A percentile compares a stretch with the other conserved stretches of the same genome.
These are phyloP conservation scores for Candida loeiensis DNA, from an alignment of 805 yeast species.

Conservation along the genomic window DNA sequence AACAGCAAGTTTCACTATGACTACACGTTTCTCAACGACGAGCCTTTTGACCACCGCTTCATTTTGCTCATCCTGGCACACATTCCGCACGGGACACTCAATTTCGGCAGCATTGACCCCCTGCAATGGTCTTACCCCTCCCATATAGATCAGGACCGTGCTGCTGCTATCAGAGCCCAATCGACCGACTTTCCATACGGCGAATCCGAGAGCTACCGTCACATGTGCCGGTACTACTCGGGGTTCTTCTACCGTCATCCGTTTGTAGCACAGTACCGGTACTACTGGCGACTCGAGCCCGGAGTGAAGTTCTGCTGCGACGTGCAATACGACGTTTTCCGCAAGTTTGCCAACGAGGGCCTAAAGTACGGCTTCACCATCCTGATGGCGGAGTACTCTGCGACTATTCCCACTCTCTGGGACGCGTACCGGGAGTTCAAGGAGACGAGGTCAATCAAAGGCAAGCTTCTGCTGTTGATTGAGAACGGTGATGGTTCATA, in stretches of 20 bases:
- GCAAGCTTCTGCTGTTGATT: slow-evolving; percentile 19
- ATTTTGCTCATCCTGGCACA: slow-evolving; percentile 42
- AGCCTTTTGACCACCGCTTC: slow-evolving; percentile 57
- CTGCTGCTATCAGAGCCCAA: slow-evolving; percentile 19
- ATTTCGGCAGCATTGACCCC: slow-evolving; percentile 58
- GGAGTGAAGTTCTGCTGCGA: slow-evolving; percentile 69
- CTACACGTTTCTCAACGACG: slow-evolving; percentile 77
- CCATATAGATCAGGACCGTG: slow-evolving; percentile 52
- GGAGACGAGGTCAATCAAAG: slow-evolving; percentile 36
- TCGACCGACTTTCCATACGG: slow-evolving; percentile 49
- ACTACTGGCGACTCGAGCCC: slow-evolving; percentile 98
- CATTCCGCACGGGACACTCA: slow-evolving; percentile 53
- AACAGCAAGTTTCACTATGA: slow-evolving; percentile 63
- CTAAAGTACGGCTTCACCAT: slow-evolving; percentile 78
- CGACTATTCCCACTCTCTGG: slow-evolving; percentile 80
- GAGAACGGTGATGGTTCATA: slow-evolving; percentile 41
- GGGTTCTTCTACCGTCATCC: slow-evolving; percentile 82
- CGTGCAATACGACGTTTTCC: slow-evolving; percentile 72
- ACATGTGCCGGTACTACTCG: slow-evolving; percentile 89
- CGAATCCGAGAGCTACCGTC: slow-evolving; percentile 74
- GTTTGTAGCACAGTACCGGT: slow-evolving; percentile 63
- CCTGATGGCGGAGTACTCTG: slow-evolving; percentile 68
- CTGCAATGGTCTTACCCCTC: slow-evolving; percentile 72
- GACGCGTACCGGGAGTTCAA: slow-evolving; percentile 66
- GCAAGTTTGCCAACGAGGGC: slow-evolving; percentile 56